These are phyloP conservation scores for Wickerhamiella shivajii DNA, from an alignment of 805 yeast genomes.

Conservation along the genomic window DNA sequence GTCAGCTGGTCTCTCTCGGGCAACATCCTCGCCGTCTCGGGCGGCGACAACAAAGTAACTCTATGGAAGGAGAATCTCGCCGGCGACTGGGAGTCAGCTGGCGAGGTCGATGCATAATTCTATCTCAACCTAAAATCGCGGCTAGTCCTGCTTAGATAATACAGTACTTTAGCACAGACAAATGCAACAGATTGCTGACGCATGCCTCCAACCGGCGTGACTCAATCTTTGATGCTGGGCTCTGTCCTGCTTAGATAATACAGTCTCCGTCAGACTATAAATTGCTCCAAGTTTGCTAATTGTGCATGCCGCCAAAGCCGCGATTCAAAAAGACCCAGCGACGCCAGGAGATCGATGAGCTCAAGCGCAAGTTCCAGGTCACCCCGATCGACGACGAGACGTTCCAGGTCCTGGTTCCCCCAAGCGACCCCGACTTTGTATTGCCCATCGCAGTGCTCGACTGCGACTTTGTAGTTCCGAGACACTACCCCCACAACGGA, in stretches of 20 bases:
- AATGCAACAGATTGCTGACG: no score
- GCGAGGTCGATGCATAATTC: slow-evolving; percentile 89
- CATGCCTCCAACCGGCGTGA: no score
- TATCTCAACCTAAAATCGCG: no score
- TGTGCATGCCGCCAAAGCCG: no score
- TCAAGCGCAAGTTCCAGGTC: slow-evolving; percentile 9
- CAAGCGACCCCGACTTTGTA: slow-evolving; percentile 64
- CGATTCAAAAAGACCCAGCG: slow-evolving; percentile 11
- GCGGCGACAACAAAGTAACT: slow-evolving; percentile 92
- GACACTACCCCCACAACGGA: slow-evolving; percentile 34
- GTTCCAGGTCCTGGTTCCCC: slow-evolving; percentile 22
- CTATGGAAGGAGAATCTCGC: slow-evolving; percentile 90
- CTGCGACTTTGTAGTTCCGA: slow-evolving; percentile 40
- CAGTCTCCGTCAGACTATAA: no score
- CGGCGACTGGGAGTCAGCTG: slow-evolving; percentile 97
- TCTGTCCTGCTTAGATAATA: no score
- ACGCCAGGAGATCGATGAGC: slow-evolving; percentile 14
- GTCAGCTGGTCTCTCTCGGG: slow-evolving; percentile 97
- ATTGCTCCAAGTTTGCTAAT: no score
- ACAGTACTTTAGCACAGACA: no score
- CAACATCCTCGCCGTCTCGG: slow-evolving; percentile 84
- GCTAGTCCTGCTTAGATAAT: no score
- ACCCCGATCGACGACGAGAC: slow-evolving; percentile 14
- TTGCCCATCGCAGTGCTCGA: slow-evolving; percentile 42
- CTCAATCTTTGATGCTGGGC: no score